phyloP scores from a whole-genome alignment of 2,329 filamentous ascomycete genomes.

The Aaosphaeria pasadenensis region DNA sequence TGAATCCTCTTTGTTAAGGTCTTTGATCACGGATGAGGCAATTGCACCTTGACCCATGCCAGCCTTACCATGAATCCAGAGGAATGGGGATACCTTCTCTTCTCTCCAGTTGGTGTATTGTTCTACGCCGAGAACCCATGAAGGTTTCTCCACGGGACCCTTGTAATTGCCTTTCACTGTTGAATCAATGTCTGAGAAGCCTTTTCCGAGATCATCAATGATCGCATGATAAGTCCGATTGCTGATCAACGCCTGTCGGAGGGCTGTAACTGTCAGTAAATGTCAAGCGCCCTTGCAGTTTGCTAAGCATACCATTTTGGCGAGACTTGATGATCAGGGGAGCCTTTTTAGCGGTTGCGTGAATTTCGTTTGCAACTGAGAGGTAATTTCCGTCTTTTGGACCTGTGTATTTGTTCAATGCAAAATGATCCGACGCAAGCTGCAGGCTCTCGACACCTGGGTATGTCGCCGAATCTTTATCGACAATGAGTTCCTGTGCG shows the following conservation, averaged over 20 bases:
- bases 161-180: constrained; percentile 10
- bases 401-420: constrained; percentile 26
- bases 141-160: constrained; percentile 9
- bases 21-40: constrained; percentile 17
- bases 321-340: constrained; percentile 17
- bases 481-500: constrained; percentile 23
- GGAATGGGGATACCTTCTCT: constrained; percentile 4
- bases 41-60: constrained; percentile 17
- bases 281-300: not conserved
- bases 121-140: constrained; percentile 11
- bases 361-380: constrained; percentile 23
- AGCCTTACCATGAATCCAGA: constrained; percentile 22
- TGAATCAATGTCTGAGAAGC: constrained; percentile 15
- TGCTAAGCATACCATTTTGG: constrained; percentile 8
- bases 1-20: constrained; percentile 4
- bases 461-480: constrained; percentile 22
- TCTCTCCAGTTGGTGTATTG: constrained; percentile 13
- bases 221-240: constrained; percentile 15
- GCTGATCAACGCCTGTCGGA: constrained; percentile 13
- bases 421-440: constrained; percentile 27
- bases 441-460: constrained; percentile 16
- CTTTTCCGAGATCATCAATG: constrained; percentile 13
- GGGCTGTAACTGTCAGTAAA: constrained; percentile 1
- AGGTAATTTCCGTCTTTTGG: constrained; percentile 25
- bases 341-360: constrained; percentile 13